Base-by-base conservation (phyloP, 176 grass and related monocot genomes). In the Aegilops bicornis region DNA sequence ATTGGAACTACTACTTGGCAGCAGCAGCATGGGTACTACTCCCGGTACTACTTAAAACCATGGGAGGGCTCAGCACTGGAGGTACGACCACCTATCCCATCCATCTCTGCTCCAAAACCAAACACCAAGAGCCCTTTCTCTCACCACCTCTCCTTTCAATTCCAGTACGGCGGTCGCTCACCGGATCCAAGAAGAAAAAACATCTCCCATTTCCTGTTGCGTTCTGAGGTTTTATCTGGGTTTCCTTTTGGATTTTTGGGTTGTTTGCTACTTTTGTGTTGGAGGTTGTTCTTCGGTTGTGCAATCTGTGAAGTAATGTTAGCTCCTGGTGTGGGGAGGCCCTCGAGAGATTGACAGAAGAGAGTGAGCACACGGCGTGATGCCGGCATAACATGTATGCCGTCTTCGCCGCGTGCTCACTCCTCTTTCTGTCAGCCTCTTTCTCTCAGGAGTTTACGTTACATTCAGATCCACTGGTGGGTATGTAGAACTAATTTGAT, bases 281-380 rank as follows among this genome's bases (percentile, higher is more conserved):
- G 2, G 22, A 58, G 3, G 1, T 36, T 47, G 9, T 19, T 31
- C 0, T 0, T 22, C 8, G 1, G 10, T 64, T 40, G 5, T 19
- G 0, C 2, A 2, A 0, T 52, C 20, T 27, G 19, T 1, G 0
- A 36, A 61, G 29, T n/a, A 39, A 83, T 9, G 0, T 0, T 7
- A 37, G 2, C 42, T 76, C 11, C 0, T 23, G 30, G 2, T 47
- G 11, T 1, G 12, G 13, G 62, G 68, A 87, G 13, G 7, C 36
- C 13, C 50, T 76, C 0, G 10, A 42, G 85, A 83, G 94, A 89
- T 92, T 96, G 94, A 96, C 94, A 96, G 94, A 96, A 96, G 94
- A 96, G 94, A 96, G 94, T 94, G 94, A 96, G 94, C 94, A 86
- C 94, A 88, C 2, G 86, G 14, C 24, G 64, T 36, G 69, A 82